A percentile compares a stretch with the other conserved stretches of the same genome.
phyloP scores from a whole-genome alignment of 805 yeast species.

The Schwanniomyces polymorphus region DNA sequence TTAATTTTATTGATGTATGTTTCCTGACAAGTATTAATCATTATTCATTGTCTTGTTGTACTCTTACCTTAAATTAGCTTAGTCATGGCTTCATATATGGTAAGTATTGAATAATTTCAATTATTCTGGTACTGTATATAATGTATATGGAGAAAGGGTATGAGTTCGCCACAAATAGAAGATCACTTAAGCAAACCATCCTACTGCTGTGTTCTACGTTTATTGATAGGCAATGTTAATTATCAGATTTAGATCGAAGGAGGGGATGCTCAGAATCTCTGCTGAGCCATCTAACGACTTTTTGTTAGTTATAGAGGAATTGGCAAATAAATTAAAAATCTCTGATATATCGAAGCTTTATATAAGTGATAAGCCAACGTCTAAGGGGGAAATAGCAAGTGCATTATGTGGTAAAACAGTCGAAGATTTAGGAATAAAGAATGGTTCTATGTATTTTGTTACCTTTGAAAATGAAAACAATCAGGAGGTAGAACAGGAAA shows the following conservation, averaged over 20 bases:
- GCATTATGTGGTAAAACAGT: conserved; percentile 37
- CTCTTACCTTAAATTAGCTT: too few relatives aligned
- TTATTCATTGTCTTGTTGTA: too few relatives aligned
- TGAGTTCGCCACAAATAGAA: too few relatives aligned
- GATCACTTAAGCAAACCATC: background rate
- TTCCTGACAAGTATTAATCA: background rate
- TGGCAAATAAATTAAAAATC: conserved; percentile 24
- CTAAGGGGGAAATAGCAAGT: conserved; percentile 39
- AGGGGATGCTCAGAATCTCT: conserved; percentile 75
- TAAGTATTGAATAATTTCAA: too few relatives aligned
- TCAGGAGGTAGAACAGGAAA: background rate
- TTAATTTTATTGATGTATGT: background rate
- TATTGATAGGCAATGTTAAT: conserved; percentile 16
- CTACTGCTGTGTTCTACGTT: background rate
- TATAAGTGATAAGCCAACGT: conserved; percentile 48
- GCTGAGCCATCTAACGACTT: conserved; percentile 50
- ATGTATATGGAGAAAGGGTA: too few relatives aligned
- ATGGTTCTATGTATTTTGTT: conserved; percentile 59
- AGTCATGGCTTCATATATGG: too few relatives aligned
- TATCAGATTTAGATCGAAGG: conserved; percentile 77
- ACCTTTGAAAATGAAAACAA: conserved; percentile 23
- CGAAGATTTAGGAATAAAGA: conserved; percentile 48
- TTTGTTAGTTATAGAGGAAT: conserved; percentile 40
- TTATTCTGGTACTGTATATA: too few relatives aligned
- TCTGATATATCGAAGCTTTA: conserved; percentile 22